phyloP scores from a whole-genome alignment of 441 rosid species.

The Macaranga tanarius region DNA sequence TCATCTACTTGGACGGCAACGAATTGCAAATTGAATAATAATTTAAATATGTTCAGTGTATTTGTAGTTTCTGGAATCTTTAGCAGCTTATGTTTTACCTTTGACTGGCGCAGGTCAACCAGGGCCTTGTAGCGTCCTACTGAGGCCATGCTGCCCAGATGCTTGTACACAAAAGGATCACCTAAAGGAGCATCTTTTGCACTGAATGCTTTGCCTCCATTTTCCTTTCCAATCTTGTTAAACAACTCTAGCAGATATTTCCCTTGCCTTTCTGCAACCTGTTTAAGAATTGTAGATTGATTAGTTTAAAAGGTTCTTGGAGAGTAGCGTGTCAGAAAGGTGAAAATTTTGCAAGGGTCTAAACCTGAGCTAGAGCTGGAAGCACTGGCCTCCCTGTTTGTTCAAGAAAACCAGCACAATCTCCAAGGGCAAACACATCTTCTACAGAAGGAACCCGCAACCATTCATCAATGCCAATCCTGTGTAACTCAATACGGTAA shows the following conservation, averaged over 20 bases:
- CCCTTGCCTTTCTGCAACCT: constrained; percentile 96
- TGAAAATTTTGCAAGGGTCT: neutral
- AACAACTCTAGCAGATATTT: constrained; percentile 66
- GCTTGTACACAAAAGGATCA: constrained; percentile 80
- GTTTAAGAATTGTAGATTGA: constrained; percentile 10
- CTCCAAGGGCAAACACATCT: constrained; percentile 92
- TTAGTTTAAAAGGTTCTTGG: neutral
- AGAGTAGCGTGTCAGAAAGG: neutral
- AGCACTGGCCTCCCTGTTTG: constrained; percentile 80
- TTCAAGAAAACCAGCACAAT: constrained; percentile 87
- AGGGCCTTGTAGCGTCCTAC: constrained; percentile 88
- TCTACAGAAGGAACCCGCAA: constrained; percentile 69
- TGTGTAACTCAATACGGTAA: constrained; percentile 21
- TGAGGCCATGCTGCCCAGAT: constrained; percentile 92
- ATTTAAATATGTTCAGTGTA: neutral
- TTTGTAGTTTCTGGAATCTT: too few relatives aligned
- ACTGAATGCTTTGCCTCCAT: constrained; percentile 62
- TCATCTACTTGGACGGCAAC: neutral
- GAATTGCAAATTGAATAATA: neutral
- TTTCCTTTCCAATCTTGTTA: constrained; percentile 56
- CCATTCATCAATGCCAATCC: constrained; percentile 85
- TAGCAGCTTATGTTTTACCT: constrained; percentile 40
- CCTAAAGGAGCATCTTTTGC: constrained; percentile 52
- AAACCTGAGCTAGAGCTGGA: constrained; percentile 90
- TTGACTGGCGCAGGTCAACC: constrained; percentile 81